Evolutionary conservation across 768 basidiomycete genomes (phyloP).

Genomic region (Termitomyces sp.): DNA sequence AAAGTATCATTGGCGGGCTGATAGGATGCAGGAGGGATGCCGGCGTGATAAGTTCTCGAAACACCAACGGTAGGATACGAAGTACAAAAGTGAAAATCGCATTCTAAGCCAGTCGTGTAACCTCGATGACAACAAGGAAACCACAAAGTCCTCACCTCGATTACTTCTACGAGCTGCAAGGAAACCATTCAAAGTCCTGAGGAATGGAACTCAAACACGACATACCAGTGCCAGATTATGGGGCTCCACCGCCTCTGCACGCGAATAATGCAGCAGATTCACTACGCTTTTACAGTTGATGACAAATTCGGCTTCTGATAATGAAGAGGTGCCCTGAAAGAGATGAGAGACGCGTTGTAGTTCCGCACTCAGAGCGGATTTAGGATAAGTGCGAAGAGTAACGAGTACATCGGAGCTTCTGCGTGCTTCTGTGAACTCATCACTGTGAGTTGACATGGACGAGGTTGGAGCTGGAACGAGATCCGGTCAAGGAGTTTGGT

Average conservation of each 20-base stretch:
- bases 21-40: constrained; percentile 10
- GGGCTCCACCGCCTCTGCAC: background rate
- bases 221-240: constrained; percentile 8
- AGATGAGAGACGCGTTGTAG: constrained; percentile 10
- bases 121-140: background rate
- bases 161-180: constrained; percentile 14
- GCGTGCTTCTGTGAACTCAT: background rate
- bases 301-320: constrained; percentile 17
- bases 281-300: constrained; percentile 14
- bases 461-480: background rate
- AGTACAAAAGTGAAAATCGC: constrained; percentile 15
- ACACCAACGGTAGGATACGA: constrained; percentile 14
- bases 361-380: background rate
- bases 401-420: background rate
- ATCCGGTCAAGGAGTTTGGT: background rate
- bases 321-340: constrained; percentile 5
- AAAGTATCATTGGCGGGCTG: constrained; percentile 12
- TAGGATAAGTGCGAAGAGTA: background rate
- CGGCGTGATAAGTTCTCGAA: constrained; percentile 6
- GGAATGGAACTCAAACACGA: background rate
- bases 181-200: background rate
- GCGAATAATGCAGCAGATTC: constrained; percentile 9
- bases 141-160: constrained; percentile 6
- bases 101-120: constrained; percentile 1
- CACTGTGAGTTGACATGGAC: background rate